A percentile compares a stretch with the other conserved stretches of the same genome.
phyloP scores from a whole-genome alignment of 192 early-diverging fungal genomes.

The Gaertneriomyces semiglobifer region DNA sequence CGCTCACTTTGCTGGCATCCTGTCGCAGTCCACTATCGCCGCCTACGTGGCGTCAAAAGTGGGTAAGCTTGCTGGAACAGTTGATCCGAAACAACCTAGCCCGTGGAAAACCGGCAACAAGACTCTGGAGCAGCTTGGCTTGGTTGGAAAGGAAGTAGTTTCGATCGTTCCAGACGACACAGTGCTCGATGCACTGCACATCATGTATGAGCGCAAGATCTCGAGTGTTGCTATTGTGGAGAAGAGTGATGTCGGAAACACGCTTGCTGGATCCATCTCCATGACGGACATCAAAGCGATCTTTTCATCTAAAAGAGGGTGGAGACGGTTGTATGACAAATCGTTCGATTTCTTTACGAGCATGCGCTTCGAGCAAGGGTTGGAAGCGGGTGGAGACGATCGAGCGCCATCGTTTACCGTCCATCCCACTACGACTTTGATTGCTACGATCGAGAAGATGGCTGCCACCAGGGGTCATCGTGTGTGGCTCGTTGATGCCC shows the following conservation, averaged over 20 bases:
- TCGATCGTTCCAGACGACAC: conserved; percentile 31
- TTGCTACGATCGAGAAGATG: conserved; percentile 54
- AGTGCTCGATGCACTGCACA: conserved; percentile 47
- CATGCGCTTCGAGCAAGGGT: conserved; percentile 27
- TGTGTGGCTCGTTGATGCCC: conserved; percentile 35
- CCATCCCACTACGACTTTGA: conserved; percentile 40
- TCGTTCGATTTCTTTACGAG: conserved; percentile 44
- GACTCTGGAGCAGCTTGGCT: conserved; percentile 38
- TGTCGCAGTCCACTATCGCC: conserved; percentile 41
- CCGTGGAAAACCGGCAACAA: conserved; percentile 14
- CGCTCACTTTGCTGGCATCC: conserved; percentile 42
- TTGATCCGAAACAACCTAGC: conserved; percentile 10
- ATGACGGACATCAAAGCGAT: conserved; percentile 55
- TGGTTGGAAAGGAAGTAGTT: conserved; percentile 40
- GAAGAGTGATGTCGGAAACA: conserved; percentile 5
- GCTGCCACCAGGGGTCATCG: conserved; percentile 47
- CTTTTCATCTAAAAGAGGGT: conserved; percentile 39
- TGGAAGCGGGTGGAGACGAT: conserved; percentile 29
- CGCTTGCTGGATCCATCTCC: conserved; percentile 35
- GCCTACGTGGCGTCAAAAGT: conserved; percentile 41
- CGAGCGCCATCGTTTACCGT: conserved; percentile 42
- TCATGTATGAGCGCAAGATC: conserved; percentile 47
- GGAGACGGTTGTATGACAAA: conserved; percentile 38
- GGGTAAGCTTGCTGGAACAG: conserved; percentile 33
- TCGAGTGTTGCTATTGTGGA: conserved; percentile 51